Base-by-base conservation (phyloP, 2,329 filamentous ascomycete species). In the Coleophoma cylindrospora region DNA sequence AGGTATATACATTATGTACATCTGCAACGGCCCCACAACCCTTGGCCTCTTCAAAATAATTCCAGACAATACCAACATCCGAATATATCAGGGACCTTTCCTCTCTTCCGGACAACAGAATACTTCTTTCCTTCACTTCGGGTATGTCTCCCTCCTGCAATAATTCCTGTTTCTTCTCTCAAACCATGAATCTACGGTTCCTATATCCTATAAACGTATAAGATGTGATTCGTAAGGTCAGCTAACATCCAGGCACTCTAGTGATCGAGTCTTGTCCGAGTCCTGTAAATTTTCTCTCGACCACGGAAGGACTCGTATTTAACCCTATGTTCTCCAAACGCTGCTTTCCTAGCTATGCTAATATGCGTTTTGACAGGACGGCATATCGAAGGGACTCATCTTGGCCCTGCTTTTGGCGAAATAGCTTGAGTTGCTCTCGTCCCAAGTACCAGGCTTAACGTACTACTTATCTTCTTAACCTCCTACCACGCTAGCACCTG, bases 171-270 rank as follows among this genome's bases (percentile, higher is more conserved):
- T 7, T 8, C 27, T 10, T 27, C 27, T 27, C 27, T 27, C 27
- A 27, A 27, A 27, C 7, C 7, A 27, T 27, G 6, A 27, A 27
- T 27, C 27, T 27, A 27, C 27, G 27, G 9, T 27, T 27, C 27
- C 27, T 27, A 27, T 3, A 96, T 72, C 86, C 92, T 58, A 94
- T 96, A 67, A 96, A 89, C 22, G 94, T 94, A 50, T 97, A 92
- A 75, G 92, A 97, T 77, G 90, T 95, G 60, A 83, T 95, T 60
- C 84, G 95, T 77, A 73, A 81, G 27, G 27, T 27, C 9, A 6
- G 36, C 36, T 7, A 38, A 6, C 36, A 8, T 27, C 27, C 9
- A 27, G 27, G 2, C 27, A 27, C 6, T 27, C 27, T 27, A 5
- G 27, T 27, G 27, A 27, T 27, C 9, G 27, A 27, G 27, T 27